A percentile compares a stretch with the other conserved stretches of the same genome.
phyloP scores from a whole-genome alignment of 208 protist species.

The Kentomonas sorsogonicus region DNA sequence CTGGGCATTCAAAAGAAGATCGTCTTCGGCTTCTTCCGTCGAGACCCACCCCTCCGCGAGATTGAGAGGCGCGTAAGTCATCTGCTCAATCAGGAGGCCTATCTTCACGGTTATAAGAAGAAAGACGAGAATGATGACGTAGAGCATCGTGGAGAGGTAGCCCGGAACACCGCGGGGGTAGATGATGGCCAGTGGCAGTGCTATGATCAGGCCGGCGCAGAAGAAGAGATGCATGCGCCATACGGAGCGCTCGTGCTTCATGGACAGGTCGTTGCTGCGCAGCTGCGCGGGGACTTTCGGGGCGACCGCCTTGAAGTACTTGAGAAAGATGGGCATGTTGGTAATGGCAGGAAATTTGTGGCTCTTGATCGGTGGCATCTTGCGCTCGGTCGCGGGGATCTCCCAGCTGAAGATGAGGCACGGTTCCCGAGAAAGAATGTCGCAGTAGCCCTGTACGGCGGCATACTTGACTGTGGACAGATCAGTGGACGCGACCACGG shows the following conservation, averaged over 20 bases:
- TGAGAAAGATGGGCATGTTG: conserved; percentile 33
- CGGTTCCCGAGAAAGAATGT: conserved; percentile 17
- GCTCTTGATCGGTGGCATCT: conserved; percentile 44
- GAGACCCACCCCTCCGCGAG: conserved; percentile 30
- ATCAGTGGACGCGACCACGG: conserved; percentile 35
- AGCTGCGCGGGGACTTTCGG: conserved; percentile 25
- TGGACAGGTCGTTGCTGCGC: conserved; percentile 20
- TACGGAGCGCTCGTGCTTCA: conserved; percentile 23
- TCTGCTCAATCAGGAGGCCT: conserved; percentile 31
- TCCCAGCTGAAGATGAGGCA: conserved; percentile 54
- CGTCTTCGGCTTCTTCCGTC: conserved; percentile 1
- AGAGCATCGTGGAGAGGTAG: conserved; percentile 28
- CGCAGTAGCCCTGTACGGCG: conserved; percentile 42
- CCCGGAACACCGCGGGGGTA: conserved; percentile 40
- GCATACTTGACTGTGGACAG: conserved; percentile 34
- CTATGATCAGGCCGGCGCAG: conserved; percentile 18
- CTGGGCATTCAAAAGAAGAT: too few relatives aligned
- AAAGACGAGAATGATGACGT: conserved; percentile 22
- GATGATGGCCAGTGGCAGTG: conserved; percentile 37
- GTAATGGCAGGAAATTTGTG: conserved; percentile 42
- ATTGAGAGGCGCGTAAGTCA: conserved; percentile 34
- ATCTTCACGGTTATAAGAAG: conserved; percentile 22
- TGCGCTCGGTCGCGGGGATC: conserved; percentile 42
- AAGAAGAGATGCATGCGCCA: conserved; percentile 46
- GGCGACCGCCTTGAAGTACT: conserved; percentile 40